A percentile compares a stretch with the other conserved stretches of the same genome.
These are phyloP conservation scores for Plasmodiophora brassicae DNA, from an alignment of 208 protist genomes.

Conservation along the genomic window DNA sequence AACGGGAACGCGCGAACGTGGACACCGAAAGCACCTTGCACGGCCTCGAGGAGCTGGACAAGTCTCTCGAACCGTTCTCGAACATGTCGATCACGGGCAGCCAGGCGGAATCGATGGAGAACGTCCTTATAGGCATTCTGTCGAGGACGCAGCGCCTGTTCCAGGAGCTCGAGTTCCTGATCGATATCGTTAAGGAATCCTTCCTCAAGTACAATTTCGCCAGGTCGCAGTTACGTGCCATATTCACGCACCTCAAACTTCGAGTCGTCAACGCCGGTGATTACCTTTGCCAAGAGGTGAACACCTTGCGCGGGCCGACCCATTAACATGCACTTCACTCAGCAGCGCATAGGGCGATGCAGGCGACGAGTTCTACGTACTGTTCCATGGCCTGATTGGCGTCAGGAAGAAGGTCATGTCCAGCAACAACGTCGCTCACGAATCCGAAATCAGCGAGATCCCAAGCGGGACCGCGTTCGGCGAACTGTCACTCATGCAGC, in stretches of 20 bases:
- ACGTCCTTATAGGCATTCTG: conserved; percentile 18
- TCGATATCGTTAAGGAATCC: not conserved
- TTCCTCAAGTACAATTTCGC: conserved; percentile 22
- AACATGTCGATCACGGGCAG: not conserved
- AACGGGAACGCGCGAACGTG: not conserved
- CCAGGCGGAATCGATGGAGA: not conserved
- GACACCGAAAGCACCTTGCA: conserved; percentile 12
- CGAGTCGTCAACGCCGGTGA: not conserved
- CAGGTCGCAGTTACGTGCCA: not conserved
- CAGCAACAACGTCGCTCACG: not conserved
- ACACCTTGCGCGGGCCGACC: not conserved
- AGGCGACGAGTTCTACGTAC: not conserved
- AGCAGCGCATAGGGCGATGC: not conserved
- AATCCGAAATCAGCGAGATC: not conserved
- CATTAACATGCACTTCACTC: not conserved
- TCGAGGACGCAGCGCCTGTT: not conserved
- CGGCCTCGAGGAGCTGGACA: conserved; percentile 9
- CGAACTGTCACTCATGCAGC: not conserved
- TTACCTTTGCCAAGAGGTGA: not conserved
- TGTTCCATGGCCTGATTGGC: not conserved
- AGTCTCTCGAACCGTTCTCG: conserved; percentile 2
- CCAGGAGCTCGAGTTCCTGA: not conserved
- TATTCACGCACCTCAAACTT: conserved; percentile 1
- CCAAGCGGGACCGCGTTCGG: conserved; percentile 5
- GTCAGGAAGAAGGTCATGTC: not conserved